These are phyloP conservation scores for Picochlorum sp. DNA, from an alignment of 139 green algal species.

Conservation along the genomic window DNA sequence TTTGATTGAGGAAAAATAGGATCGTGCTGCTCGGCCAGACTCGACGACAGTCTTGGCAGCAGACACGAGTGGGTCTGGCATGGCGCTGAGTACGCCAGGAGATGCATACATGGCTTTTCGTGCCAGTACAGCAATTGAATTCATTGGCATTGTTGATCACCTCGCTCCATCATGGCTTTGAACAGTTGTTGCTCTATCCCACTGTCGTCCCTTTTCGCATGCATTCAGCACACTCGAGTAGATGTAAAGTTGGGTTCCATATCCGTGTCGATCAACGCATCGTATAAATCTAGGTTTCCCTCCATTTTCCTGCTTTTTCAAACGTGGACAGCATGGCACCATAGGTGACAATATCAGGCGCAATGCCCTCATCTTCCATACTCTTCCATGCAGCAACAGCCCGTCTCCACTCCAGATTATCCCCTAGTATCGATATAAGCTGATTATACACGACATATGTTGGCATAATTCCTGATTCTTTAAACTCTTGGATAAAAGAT, in stretches of 20 bases:
- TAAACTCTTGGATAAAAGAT: slow-evolving; percentile 9
- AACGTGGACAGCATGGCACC: slow-evolving; percentile 58
- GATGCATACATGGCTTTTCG: slow-evolving; percentile 37
- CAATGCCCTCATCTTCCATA: slow-evolving; percentile 30
- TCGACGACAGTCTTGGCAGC: slow-evolving; percentile 30
- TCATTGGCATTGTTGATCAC: slow-evolving; percentile 6
- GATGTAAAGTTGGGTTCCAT: slow-evolving; percentile 37
- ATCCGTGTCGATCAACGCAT: slow-evolving; percentile 11
- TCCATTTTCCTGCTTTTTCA: slow-evolving; percentile 29
- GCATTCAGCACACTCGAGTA: slow-evolving; percentile 35
- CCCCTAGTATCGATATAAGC: slow-evolving; percentile 31
- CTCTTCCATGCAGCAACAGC: slow-evolving; percentile 23
- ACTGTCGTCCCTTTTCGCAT: slow-evolving; percentile 37
- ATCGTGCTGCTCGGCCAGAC: slow-evolving; percentile 26
- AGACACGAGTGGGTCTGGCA: slow-evolving; percentile 26
- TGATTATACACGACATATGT: slow-evolving; percentile 28
- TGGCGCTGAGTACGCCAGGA: slow-evolving; percentile 20
- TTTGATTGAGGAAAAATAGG: background rate
- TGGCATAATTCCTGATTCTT: slow-evolving; percentile 32
- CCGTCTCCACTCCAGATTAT: slow-evolving; percentile 49
- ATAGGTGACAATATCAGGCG: slow-evolving; percentile 70
- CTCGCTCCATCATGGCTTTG: slow-evolving; percentile 29
- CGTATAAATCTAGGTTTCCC: slow-evolving; percentile 24
- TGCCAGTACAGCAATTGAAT: slow-evolving; percentile 25
- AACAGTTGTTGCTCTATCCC: slow-evolving; percentile 38